Evolutionary conservation across 1,284 basidiomycete species (phyloP).

Genomic region (Amylostereum areolatum): DNA sequence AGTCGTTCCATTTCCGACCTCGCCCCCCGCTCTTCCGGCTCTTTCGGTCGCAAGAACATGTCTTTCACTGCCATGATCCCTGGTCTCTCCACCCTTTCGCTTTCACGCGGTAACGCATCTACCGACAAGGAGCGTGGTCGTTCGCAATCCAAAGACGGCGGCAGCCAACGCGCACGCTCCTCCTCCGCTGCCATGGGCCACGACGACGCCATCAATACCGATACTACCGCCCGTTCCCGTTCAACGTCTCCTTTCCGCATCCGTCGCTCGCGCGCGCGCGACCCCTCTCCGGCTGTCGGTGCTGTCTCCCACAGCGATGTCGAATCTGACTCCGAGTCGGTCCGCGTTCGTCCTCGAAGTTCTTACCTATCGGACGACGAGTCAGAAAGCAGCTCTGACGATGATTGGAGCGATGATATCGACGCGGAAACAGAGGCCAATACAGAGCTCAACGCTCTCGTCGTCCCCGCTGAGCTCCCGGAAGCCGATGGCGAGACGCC

Average conservation of each 20-base stretch:
- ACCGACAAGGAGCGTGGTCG: slow-evolving; percentile 49
- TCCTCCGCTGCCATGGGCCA: slow-evolving; percentile 37
- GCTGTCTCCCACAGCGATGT: slow-evolving; percentile 70
- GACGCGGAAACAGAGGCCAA: slow-evolving; percentile 54
- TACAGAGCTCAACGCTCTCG: slow-evolving; percentile 70
- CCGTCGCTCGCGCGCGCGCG: slow-evolving; percentile 54
- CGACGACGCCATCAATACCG: slow-evolving; percentile 18
- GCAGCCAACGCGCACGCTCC: slow-evolving; percentile 41
- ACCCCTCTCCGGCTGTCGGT: slow-evolving; percentile 64
- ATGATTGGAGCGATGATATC: slow-evolving; percentile 18
- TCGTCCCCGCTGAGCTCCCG: slow-evolving; percentile 33
- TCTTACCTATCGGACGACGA: slow-evolving; percentile 50
- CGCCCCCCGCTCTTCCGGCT: slow-evolving; percentile 29
- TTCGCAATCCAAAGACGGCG: slow-evolving; percentile 31
- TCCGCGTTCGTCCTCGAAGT: slow-evolving; percentile 47
- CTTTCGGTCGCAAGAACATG: slow-evolving; percentile 47
- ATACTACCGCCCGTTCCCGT: slow-evolving; percentile 41
- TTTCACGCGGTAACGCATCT: slow-evolving; percentile 44
- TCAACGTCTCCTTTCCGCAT: slow-evolving; percentile 69
- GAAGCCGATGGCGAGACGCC: slow-evolving; percentile 52
- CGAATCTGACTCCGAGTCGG: slow-evolving; percentile 51
- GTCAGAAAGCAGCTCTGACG: slow-evolving; percentile 26
- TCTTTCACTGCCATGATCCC: slow-evolving; percentile 68
- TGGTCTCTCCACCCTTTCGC: slow-evolving; percentile 53
- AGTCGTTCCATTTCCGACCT: slow-evolving; percentile 19